Base-by-base conservation (phyloP, 2,329 filamentous ascomycete genomes). In the Tolypocladium tundrense region DNA sequence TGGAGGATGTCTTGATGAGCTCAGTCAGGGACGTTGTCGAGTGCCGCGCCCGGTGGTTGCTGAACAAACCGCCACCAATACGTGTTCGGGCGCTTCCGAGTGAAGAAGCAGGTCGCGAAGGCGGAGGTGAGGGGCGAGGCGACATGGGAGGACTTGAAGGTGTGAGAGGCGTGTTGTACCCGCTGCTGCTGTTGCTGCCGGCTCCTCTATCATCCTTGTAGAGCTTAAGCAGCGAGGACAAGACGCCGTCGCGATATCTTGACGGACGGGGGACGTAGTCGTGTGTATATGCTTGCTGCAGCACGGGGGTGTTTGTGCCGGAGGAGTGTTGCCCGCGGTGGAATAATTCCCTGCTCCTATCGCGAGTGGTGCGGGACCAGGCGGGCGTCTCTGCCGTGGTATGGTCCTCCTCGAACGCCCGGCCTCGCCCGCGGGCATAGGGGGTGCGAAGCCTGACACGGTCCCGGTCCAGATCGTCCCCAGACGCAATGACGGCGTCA, bases 161-260 rank as follows among this genome's bases (percentile, higher is more conserved):
- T 7, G 65, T 68, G 59, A 66, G 61, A 16, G 77, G 77, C 1
- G 77, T 80, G 61, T 68, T 78, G 41, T 67, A 63, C 16, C 72
- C 75, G 61, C 74, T 76, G 57, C 67, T 71, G 16, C 67, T 72
- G 42, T 64, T 64, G 62, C 63, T 72, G 58, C 62, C 68, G 59
- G 63, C 64, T 59, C 65, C 64, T 63, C 64, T 68, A 52, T 77
- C 75, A 60, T 82, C 75, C 59, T 84, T 79, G 66, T 90, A 87
- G 11, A 91, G 77, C 69, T 86, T 89, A 54, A 94, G 75, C 0
- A 95, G 75, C 0, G 85, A 87, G 2, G 86, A 85, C 1, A 95
- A 75, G 53, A 93, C 83, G 37, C 90, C 88, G 37, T 86, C 87
- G 54, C 86, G 83, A 68, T 90, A 92, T 61, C 86, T 81, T 27